A percentile compares a stretch with the other conserved stretches of the same genome.
Evolutionary conservation across 2,329 filamentous ascomycete species (phyloP).

Genomic region (Chrysoporthe deuterocubensis): DNA sequence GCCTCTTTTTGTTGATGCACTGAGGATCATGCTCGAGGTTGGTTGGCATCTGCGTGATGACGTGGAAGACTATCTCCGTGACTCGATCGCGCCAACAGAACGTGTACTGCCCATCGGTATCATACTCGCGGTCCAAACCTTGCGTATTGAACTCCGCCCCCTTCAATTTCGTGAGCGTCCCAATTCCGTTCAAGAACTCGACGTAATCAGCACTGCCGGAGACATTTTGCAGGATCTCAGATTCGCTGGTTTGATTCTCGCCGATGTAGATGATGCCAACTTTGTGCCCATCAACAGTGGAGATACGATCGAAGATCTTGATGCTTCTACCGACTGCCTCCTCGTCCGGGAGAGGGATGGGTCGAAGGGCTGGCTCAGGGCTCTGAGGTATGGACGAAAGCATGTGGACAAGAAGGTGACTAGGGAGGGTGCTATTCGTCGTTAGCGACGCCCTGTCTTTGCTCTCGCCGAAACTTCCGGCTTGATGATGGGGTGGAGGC

Average conservation of each 20-base stretch:
- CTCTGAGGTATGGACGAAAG: constrained; percentile 65
- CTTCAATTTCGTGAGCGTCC: constrained; percentile 79
- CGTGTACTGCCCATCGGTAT: constrained; percentile 83
- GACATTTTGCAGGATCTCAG: constrained; percentile 84
- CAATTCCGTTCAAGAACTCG: constrained; percentile 80
- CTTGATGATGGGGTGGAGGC: constrained; percentile 61
- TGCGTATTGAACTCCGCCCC: constrained; percentile 91
- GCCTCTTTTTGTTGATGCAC: constrained; percentile 85
- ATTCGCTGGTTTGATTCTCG: constrained; percentile 80
- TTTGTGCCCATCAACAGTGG: constrained; percentile 93
- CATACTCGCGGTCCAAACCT: constrained; percentile 77
- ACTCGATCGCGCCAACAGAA: constrained; percentile 95
- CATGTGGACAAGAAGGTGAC: constrained; percentile 72
- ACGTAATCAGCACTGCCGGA: constrained; percentile 87
- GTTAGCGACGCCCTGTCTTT: constrained; percentile 56
- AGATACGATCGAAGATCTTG: constrained; percentile 79
- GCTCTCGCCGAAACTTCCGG: constrained; percentile 49
- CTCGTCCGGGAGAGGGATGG: constrained; percentile 74
- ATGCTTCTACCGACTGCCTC: constrained; percentile 76
- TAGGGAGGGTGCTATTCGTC: constrained; percentile 69
- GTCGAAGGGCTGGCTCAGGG: constrained; percentile 62
- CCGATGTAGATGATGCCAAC: constrained; percentile 93
- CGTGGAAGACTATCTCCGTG: constrained; percentile 93
- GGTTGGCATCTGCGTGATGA: constrained; percentile 97
- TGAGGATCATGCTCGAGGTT: constrained; percentile 75